Evolutionary conservation across 257 asterid genomes (phyloP).

Genomic region (Nicotiana tomentosiformis): DNA sequence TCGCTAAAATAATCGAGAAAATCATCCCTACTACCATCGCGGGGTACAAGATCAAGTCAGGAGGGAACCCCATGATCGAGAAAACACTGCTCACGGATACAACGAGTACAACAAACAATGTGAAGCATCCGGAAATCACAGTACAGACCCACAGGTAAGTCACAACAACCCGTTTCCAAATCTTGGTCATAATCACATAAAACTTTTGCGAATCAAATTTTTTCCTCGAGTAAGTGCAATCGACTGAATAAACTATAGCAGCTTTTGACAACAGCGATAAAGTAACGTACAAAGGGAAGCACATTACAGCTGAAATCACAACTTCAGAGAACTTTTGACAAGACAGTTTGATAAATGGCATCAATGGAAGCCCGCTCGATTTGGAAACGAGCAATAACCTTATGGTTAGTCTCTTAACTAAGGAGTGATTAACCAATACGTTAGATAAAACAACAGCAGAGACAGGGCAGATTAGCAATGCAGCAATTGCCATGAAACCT

Average conservation of each 20-base stretch:
- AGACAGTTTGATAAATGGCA: conserved; percentile 60
- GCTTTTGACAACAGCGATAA: conserved; percentile 66
- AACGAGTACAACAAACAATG: conserved; percentile 53
- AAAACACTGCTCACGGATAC: conserved; percentile 48
- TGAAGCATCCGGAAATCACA: conserved; percentile 53
- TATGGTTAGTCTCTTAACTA: conserved; percentile 46
- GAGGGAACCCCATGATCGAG: conserved; percentile 66
- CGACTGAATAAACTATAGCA: conserved; percentile 78
- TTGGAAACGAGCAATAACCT: conserved; percentile 62
- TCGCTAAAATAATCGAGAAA: conserved; percentile 66
- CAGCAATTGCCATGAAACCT: conserved; percentile 61
- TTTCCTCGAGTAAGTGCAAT: conserved; percentile 77
- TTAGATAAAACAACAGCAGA: conserved; percentile 71
- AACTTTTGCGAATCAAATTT: conserved; percentile 54
- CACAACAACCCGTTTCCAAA: conserved; percentile 69
- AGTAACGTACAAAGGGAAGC: conserved; percentile 75
- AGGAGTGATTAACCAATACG: conserved; percentile 55
- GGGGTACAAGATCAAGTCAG: conserved; percentile 70
- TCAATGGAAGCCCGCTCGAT: conserved; percentile 70
- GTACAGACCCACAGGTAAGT: conserved; percentile 75
- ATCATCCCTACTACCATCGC: conserved; percentile 66
- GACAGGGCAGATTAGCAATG: conserved; percentile 68
- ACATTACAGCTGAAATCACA: conserved; percentile 43
- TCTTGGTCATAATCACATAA: conserved; percentile 45
- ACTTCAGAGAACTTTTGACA: conserved; percentile 72